These are phyloP conservation scores for Cutaneotrichosporon sp. DNA, from an alignment of 1,284 basidiomycete species.

Conservation along the genomic window DNA sequence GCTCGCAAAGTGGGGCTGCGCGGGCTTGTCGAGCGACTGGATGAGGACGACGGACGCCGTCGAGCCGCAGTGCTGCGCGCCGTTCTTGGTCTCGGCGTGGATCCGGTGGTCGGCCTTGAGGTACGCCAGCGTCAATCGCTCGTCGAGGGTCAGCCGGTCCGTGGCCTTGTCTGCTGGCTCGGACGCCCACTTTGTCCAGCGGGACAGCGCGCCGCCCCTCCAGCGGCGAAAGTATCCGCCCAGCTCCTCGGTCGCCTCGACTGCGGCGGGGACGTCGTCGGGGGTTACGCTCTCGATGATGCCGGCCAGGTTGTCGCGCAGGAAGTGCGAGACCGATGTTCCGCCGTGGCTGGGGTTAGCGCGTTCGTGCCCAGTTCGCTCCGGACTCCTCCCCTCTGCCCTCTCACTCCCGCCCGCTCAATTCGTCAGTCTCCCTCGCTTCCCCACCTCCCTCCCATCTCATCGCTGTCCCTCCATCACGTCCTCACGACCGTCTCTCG, in stretches of 20 bases:
- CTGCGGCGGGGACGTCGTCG: constrained; percentile 68
- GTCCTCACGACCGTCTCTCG: no score
- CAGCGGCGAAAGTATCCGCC: constrained; percentile 85
- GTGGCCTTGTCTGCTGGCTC: constrained; percentile 10
- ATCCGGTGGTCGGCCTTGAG: constrained; percentile 71
- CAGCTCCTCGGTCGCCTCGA: constrained; percentile 68
- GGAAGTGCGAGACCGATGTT: constrained; percentile 67
- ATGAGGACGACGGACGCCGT: constrained; percentile 87
- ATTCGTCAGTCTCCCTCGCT: no score
- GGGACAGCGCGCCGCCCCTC: constrained; percentile 67
- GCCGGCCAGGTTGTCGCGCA: constrained; percentile 76
- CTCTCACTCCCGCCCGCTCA: no score
- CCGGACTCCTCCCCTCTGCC: no score
- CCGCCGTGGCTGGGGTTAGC: constrained; percentile 68
- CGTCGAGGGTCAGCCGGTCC: constrained; percentile 71
- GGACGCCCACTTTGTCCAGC: constrained; percentile 35
- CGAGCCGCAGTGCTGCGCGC: constrained; percentile 63
- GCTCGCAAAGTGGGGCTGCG: constrained; percentile 76
- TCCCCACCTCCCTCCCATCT: not conserved
- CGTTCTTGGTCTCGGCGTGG: constrained; percentile 60
- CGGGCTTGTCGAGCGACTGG: constrained; percentile 75
- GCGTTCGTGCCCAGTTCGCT: not conserved
- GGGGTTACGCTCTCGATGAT: constrained; percentile 74
- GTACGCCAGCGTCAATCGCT: constrained; percentile 80
- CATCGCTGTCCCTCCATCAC: no score